Evolutionary conservation across 352 stramenopile genomes (phyloP), one percentile per base, ranked within the genome.

Genomic region (Globisporangium solare): DNA sequence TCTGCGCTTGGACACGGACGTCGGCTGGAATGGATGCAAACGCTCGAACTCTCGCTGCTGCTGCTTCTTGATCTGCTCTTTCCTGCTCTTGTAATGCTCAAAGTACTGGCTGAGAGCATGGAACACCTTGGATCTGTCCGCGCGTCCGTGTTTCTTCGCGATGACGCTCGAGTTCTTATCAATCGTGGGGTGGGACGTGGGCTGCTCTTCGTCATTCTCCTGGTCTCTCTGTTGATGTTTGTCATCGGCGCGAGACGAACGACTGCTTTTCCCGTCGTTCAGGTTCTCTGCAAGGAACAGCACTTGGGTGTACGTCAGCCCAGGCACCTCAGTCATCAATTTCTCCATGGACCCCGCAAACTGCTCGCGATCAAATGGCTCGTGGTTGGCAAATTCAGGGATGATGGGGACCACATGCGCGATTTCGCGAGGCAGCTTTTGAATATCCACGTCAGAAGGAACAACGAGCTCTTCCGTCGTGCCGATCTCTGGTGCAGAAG

Each of bases 101-200:
- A 80, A 86, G 56, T 91, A 85, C 61, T 89, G 77, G 32, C 87
- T 84, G 10, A 92, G 69, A 7, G 75, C 71, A 11, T 78, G 42
- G 51, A 90, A 91, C 14, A 93, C 78, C 55, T 79, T 88, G 27
- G 78, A 66, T 1, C 66, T 64, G n/a, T 83, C 56, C 7, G 67
- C 67, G 11, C 81, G 77, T 2, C 77, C 77, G 47, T 90, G 76
- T 39, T 89, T 88, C 15, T 67, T 78, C 7, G 70, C 77, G 35
- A 90, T 80, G 47, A 59, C 56, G 42, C 66, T 67, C 17, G 83
- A 93, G 51, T 88, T 88, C 59, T 76, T 82, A 65, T 89, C 73
- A 60, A 93, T 91, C 2, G 62, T 55, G 1, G 83, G 83, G 13
- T 60, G 65, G 51, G 91, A 88, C n/a, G 83, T 93, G 47, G 89